A percentile compares a stretch with the other conserved stretches of the same genome.
Conservation (phyloP, 176 grass and related monocot genomes). For the Tillandsia leiboldiana region DNA sequence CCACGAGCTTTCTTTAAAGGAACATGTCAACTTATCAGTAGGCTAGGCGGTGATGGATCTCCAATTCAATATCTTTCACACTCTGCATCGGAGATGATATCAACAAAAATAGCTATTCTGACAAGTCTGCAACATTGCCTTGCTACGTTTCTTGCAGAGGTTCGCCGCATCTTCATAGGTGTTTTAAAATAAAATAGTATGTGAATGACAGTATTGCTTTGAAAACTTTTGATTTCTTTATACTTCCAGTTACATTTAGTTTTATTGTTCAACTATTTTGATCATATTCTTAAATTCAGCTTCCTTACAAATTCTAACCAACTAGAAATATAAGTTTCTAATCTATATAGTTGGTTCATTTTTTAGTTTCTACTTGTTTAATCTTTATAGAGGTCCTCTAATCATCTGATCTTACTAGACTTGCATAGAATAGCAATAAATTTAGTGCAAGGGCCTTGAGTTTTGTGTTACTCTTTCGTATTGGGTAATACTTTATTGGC, state of each 20-base stretch:
- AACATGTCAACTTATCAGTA: conserved; percentile 45
- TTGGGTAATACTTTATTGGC: background rate
- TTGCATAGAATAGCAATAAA: background rate
- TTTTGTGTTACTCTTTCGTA: background rate
- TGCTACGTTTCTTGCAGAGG: conserved; percentile 79
- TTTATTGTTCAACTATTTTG: background rate
- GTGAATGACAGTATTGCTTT: background rate
- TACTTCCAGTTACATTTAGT: background rate
- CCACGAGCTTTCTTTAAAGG: conserved; percentile 59
- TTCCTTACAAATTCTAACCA: background rate
- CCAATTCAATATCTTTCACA: conserved; percentile 45
- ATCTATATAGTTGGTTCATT: background rate
- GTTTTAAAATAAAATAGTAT: conserved; percentile 4
- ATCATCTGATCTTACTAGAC: background rate
- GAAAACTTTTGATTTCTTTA: background rate
- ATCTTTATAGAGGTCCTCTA: background rate
- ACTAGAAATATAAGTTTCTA: background rate
- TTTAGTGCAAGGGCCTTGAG: background rate
- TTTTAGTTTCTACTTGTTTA: background rate
- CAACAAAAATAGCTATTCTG: conserved; percentile 50
- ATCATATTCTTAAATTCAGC: background rate
- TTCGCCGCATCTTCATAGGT: conserved; percentile 25
- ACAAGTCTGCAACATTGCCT: conserved; percentile 52
- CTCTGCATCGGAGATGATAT: conserved; percentile 67
- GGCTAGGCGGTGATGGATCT: conserved; percentile 25